These are phyloP conservation scores for Microascus cirrosus DNA, from an alignment of 2,329 filamentous ascomycete genomes.

Conservation along the genomic window DNA sequence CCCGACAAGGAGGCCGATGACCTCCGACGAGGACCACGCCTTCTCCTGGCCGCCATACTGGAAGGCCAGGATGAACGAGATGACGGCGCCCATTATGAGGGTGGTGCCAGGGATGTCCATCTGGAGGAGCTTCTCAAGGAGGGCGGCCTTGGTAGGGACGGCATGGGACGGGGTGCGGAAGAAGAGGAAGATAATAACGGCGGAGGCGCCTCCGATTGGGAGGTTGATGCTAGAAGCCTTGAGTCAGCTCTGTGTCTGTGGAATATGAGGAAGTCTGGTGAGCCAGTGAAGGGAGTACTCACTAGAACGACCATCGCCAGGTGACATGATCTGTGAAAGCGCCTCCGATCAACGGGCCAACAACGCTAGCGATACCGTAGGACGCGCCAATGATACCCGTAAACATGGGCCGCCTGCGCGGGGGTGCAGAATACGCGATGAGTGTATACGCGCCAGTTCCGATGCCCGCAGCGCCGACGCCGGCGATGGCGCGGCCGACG, in stretches of 20 bases:
- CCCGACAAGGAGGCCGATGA: conserved; percentile 31
- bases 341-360: conserved; percentile 16
- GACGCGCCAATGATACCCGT: conserved; percentile 25
- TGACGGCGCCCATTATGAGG: conserved; percentile 30
- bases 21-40: conserved; percentile 25
- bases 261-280: neutral
- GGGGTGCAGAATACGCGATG: conserved; percentile 29
- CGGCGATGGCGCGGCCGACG: conserved; percentile 37
- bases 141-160: conserved; percentile 20
- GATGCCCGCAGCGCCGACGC: conserved; percentile 34
- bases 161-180: conserved; percentile 29
- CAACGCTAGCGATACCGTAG: conserved; percentile 21
- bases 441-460: conserved; percentile 37
- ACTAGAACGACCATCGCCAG: conserved; percentile 14
- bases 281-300: neutral
- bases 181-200: conserved; percentile 24
- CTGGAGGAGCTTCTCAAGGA: conserved; percentile 32
- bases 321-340: conserved; percentile 14
- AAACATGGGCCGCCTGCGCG: conserved; percentile 21
- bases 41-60: conserved; percentile 34
- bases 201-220: conserved; percentile 16
- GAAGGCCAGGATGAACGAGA: conserved; percentile 32
- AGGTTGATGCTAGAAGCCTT: conserved; percentile 18
- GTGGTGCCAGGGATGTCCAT: conserved; percentile 34
- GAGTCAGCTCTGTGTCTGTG: neutral